These are phyloP conservation scores for Davidsoniella virescens DNA, from an alignment of 2,329 filamentous ascomycete genomes.

Conservation along the genomic window DNA sequence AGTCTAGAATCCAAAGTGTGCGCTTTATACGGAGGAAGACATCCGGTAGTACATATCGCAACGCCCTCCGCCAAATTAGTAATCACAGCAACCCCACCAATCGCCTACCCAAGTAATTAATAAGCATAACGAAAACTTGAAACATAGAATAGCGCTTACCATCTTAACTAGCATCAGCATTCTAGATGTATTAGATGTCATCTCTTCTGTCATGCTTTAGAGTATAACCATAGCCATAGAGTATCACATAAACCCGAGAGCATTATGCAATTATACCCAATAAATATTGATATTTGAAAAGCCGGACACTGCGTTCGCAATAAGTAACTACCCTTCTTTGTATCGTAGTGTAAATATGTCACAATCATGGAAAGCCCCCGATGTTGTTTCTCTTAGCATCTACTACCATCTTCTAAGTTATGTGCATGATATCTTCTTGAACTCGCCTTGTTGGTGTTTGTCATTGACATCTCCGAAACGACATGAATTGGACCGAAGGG, in stretches of 20 bases:
- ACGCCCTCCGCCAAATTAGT: background rate
- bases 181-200: background rate
- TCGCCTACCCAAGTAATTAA: background rate
- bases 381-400: too few relatives aligned
- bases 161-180: background rate
- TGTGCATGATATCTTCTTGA: too few relatives aligned
- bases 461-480: too few relatives aligned
- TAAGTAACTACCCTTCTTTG: too few relatives aligned
- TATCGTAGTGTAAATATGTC: too few relatives aligned
- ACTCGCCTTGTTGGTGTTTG: too few relatives aligned
- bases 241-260: too few relatives aligned
- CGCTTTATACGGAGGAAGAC: constrained; percentile 4
- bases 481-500: constrained; percentile 29
- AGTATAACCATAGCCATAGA: background rate
- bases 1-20: constrained; percentile 5
- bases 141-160: background rate
- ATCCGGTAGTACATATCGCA: background rate
- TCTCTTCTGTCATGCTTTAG: background rate
- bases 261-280: too few relatives aligned
- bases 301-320: too few relatives aligned
- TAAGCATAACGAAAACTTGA: background rate
- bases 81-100: background rate
- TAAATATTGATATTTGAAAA: too few relatives aligned
- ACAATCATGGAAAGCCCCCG: too few relatives aligned
- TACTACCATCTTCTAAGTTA: too few relatives aligned